phyloP scores from a whole-genome alignment of 1,139 yeast genomes.

The Pneumocystis wakefieldiae region DNA sequence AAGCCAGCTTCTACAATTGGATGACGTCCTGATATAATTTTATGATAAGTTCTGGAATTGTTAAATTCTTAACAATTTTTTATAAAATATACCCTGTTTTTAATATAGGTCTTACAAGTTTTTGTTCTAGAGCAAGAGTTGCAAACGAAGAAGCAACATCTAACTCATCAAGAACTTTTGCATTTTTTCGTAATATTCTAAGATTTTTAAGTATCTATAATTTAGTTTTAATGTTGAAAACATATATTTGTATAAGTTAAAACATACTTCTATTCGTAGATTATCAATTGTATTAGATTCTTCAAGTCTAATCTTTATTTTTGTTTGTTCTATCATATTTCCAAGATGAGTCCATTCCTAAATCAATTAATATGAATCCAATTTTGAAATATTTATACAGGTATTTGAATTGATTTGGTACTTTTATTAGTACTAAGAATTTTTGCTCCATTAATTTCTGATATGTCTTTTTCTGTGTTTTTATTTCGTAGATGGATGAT shows the following conservation, averaged over 20 bases:
- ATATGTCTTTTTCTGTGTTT: slow-evolving; percentile 3
- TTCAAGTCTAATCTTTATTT: slow-evolving; percentile 18
- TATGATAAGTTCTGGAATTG: slow-evolving; percentile 2
- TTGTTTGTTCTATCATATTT: slow-evolving; percentile 19
- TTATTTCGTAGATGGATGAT: slow-evolving; percentile 10
- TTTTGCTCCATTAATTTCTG: slow-evolving; percentile 1
- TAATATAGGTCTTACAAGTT: slow-evolving; percentile 52
- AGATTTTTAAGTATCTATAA: slow-evolving; percentile 22
- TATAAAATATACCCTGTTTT: slow-evolving; percentile 29
- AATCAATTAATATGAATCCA: not conserved
- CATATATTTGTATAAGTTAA: slow-evolving; percentile 1
- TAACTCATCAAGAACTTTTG: slow-evolving; percentile 43
- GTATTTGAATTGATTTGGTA: slow-evolving; percentile 12
- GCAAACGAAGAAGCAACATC: slow-evolving; percentile 70
- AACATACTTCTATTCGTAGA: slow-evolving; percentile 28
- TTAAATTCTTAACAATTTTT: not conserved
- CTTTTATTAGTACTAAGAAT: slow-evolving; percentile 7
- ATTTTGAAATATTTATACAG: slow-evolving; percentile 1
- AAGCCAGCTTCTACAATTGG: slow-evolving; percentile 77
- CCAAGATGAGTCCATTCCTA: slow-evolving; percentile 23
- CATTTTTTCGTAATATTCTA: slow-evolving; percentile 31
- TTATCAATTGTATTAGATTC: slow-evolving; percentile 35
- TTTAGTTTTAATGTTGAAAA: not conserved
- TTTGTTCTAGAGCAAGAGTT: slow-evolving; percentile 45
- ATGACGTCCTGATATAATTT: slow-evolving; percentile 50